Evolutionary conservation across 2,329 filamentous ascomycete genomes (phyloP), one percentile per base, ranked within the genome.

Genomic region (Hirsutella thompsonii): DNA sequence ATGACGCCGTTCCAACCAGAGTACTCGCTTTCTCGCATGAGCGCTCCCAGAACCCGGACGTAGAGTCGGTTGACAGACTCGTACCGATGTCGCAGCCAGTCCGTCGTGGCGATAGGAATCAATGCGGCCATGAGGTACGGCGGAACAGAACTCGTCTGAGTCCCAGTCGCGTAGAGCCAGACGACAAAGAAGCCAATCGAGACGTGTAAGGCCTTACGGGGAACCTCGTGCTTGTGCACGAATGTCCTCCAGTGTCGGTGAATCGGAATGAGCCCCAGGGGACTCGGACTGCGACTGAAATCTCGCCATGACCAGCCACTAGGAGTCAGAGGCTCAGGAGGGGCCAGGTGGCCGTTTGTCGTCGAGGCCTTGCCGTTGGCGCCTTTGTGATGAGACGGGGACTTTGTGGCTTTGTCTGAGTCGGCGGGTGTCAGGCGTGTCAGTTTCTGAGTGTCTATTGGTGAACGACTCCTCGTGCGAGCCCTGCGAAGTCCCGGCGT

Each of bases 11-110:
- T 98, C 72, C 87, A 98, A 39, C 88, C 86, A 37, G 81, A 73
- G 51, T 90, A 94, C 64, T 98, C 92, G 48, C 83, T 92, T 67
- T 98, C 92, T 41, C 92, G 84, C 92, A 98, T 98, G 51, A 98
- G 70, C 1, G 89, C 87, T 37, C 92, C 92, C 13, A 96, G 66
- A 30, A 76, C 72, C 42, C 74, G 78, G 52, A 96, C 90, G 61
- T 96, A 98, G 42, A 94, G 58, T 30, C 81, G 74, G 60, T 98
- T 98, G 55, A 98, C 74, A 1, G 79, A 72, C 44, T 83, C 76
- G 52, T 79, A 92, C 51, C 79, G 77, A 62, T 95, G 89, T 40
- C 92, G 84, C 37, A 94, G 65, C 52, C 88, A 70, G 60, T 98
- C 92, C 29, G 79, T 77, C 4, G 78, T 74, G 23, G 85, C 81